Evolutionary conservation across 2,329 filamentous ascomycete species (phyloP).

Genomic region (Aspergillus quadrilineatus): DNA sequence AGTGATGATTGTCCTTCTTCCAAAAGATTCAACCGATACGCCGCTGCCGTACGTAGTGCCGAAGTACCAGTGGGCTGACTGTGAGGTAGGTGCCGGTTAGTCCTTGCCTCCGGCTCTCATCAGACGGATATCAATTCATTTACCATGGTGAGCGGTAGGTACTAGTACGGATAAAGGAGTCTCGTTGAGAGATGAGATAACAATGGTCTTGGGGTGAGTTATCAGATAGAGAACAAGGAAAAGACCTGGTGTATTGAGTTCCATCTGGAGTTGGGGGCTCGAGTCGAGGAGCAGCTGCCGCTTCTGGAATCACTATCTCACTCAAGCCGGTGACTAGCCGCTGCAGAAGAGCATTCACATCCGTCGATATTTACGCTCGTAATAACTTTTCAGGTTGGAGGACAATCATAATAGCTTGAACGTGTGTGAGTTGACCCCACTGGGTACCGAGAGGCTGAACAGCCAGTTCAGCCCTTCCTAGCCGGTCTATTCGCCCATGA

Average conservation of each 20-base stretch:
- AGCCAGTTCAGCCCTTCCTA: no score
- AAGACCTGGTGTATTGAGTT: background rate
- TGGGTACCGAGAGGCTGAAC: no score
- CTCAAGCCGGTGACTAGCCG: background rate
- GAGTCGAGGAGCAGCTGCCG: background rate
- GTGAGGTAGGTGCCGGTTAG: background rate
- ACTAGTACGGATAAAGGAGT: background rate
- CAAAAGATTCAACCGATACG: background rate
- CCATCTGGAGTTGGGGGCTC: background rate
- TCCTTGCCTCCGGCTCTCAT: background rate
- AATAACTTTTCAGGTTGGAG: no score
- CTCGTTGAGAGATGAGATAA: background rate
- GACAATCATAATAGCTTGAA: no score
- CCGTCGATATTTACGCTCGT: no score
- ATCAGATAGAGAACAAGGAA: background rate
- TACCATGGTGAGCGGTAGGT: background rate
- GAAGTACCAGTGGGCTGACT: conserved; percentile 1
- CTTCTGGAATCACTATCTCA: background rate
- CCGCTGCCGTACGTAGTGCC: background rate
- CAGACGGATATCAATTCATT: background rate
- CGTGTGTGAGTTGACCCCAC: no score
- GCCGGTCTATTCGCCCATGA: no score
- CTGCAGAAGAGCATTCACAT: no score
- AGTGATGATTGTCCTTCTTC: background rate
- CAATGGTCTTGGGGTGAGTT: background rate